Evolutionary conservation across 495 filamentous ascomycete species (phyloP), one percentile per base, ranked within the genome.

Genomic region (Penicillium soppii): DNA sequence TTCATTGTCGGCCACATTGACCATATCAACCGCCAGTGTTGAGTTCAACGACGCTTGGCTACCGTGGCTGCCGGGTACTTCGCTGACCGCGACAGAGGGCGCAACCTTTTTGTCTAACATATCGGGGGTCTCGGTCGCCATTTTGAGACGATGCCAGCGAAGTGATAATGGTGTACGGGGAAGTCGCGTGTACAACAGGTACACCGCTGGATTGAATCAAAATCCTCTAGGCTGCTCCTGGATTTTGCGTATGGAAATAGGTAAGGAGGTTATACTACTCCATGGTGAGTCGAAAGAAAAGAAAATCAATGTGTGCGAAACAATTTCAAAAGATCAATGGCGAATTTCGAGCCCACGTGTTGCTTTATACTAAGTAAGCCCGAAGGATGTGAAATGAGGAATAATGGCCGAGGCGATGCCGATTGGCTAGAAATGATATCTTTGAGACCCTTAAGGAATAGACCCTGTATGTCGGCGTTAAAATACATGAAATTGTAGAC

Each of bases 321-420:
- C 13, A 8, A 37, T 7, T 15, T 12, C 38, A 2, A 52, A 39
- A 32, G n/a, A n/a, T n/a, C n/a, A n/a, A n/a, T n/a, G 37, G 15
- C 17, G 39, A 44, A 43, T 16, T 52, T 52, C 12, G 41, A n/a
- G 17, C 32, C 38, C 29, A 43, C 20, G 21, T 43, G 9, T 29
- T 33, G 33, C 36, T 26, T 51, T 43, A 49, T 33, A 47, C 23
- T 49, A 48, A 25, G 33, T 33, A n/a, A 37, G 44, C 15, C 36
- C 20, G 37, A 55, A 39, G 10, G 41, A 50, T 39, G 51, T 39
- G 43, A 57, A 51, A 61, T 29, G 50, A 46, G 50, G 39, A 37
- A 37, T 44, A 44, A 41, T 33, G 38, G 58, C 54, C 58, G 58
- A 54, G 32, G 21, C 42, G 53, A 22, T 15, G 45, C 44, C 36